A percentile compares a stretch with the other conserved stretches of the same genome.
Evolutionary conservation across 768 basidiomycete species (phyloP).

Genomic region (Myochromella boudieri): DNA sequence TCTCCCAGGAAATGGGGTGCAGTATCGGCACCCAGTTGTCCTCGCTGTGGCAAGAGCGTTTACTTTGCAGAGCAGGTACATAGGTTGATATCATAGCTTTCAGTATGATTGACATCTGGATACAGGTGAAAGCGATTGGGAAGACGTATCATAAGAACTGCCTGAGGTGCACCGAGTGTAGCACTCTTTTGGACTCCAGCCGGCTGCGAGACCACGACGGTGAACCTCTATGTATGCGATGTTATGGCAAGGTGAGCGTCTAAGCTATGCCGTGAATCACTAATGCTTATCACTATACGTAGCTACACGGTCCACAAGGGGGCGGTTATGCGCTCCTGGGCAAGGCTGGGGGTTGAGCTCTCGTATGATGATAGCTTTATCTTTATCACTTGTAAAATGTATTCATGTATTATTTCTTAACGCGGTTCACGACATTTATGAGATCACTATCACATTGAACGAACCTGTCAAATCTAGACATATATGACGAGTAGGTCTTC

Average conservation of each 20-base stretch:
- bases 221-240: slow-evolving; percentile 65
- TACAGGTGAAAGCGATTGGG: slow-evolving; percentile 77
- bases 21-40: slow-evolving; percentile 57
- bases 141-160: slow-evolving; percentile 81
- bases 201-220: slow-evolving; percentile 77
- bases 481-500: slow-evolving; percentile 48
- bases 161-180: slow-evolving; percentile 74
- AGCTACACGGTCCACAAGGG: slow-evolving; percentile 76
- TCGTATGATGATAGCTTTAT: background rate
- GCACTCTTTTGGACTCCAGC: slow-evolving; percentile 66
- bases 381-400: background rate
- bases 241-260: slow-evolving; percentile 65
- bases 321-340: slow-evolving; percentile 70
- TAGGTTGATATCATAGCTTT: background rate
- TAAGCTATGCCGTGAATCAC: background rate
- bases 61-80: slow-evolving; percentile 84
- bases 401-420: background rate
- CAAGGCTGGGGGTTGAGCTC: slow-evolving; percentile 32
- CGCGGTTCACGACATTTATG: too few species aligned
- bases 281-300: too few species aligned
- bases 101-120: slow-evolving; percentile 4
- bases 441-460: slow-evolving; percentile 7
- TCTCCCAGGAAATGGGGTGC: slow-evolving; percentile 52
- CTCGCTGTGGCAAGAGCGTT: slow-evolving; percentile 71
- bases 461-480: too few species aligned